Evolutionary conservation across 2,329 filamentous ascomycete genomes (phyloP).

Genomic region (Talaromyces verruculosus): DNA sequence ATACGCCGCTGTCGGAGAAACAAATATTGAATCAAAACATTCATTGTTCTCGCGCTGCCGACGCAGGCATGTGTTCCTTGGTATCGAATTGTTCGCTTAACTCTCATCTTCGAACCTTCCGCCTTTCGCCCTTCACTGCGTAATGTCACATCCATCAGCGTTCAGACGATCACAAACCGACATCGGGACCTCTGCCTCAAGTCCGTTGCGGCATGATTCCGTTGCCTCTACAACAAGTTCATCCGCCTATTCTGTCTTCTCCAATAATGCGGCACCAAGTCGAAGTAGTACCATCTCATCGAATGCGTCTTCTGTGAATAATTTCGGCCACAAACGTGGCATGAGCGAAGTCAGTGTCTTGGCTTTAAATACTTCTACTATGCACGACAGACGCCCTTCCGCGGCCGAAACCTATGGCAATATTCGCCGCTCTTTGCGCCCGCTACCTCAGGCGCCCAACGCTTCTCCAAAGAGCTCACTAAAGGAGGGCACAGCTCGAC

Average conservation of each 20-base stretch:
- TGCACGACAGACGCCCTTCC: constrained; percentile 34
- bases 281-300: constrained; percentile 71
- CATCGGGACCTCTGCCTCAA: constrained; percentile 44
- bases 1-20: not conserved
- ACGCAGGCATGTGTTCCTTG: constrained; percentile 44
- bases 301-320: constrained; percentile 55
- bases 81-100: constrained; percentile 30
- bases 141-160: constrained; percentile 43
- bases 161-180: constrained; percentile 43
- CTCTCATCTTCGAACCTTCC: constrained; percentile 33
- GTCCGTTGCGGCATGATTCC: constrained; percentile 55
- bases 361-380: constrained; percentile 39
- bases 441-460: constrained; percentile 66
- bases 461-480: constrained; percentile 39
- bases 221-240: constrained; percentile 57
- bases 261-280: constrained; percentile 53
- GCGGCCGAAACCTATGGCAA: constrained; percentile 69
- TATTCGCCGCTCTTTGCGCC: constrained; percentile 73
- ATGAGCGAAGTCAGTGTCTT: constrained; percentile 69
- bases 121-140: constrained; percentile 30
- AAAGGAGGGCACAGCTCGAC: constrained; percentile 38
- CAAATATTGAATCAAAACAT: not conserved
- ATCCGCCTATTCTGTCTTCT: constrained; percentile 52
- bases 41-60: constrained; percentile 27
- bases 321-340: constrained; percentile 66